Evolutionary conservation across 2,329 filamentous ascomycete genomes (phyloP), one percentile per base, ranked within the genome.

Genomic region (Monosporascus ibericus): DNA sequence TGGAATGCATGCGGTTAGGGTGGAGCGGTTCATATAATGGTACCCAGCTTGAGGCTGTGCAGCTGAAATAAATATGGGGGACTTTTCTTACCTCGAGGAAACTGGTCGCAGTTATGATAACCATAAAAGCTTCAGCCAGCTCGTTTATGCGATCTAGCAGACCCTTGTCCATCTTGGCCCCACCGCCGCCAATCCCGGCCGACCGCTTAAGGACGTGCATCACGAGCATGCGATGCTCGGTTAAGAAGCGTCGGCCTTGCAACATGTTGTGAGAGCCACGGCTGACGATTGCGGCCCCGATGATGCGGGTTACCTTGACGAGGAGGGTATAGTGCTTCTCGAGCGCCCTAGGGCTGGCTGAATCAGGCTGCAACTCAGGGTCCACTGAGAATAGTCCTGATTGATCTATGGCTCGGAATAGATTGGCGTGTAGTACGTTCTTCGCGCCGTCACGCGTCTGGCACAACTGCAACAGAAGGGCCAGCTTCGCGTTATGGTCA

Each of bases 151-250:
- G 81, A 52, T 84, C 76, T 49, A 84, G 83, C 37, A 84, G 74
- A 6, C 57, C 61, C 39, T 63, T 64, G 47, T 71, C 68, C 34
- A 60, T 65, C 47, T 64, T 69, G 2, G 69, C 69, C 6, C 67
- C 55, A n/a, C 71, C 69, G 36, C 71, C 68, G 18, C 88, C 87
- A 52, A 95, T 88, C 47, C 88, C 88, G 0, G 89, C 89, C 61
- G 88, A 89, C 59, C 91, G 80, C 75, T 99, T 99, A 64, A 99
- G 88, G 20, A 95, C 86, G 46, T 91, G 88, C 58, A 94, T 84
- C 62, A 97, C 89, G 52, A 92, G 84, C 68, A 86, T 84, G 56
- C 92, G 80, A 68, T 96, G 90, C 58, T 94, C 87, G 6, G 81
- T 79, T 54, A 99, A 75, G 71, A 99, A 99, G 37, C 78, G 78